phyloP scores from a whole-genome alignment of 306 rosid species.

The Rosa lucieae region DNA sequence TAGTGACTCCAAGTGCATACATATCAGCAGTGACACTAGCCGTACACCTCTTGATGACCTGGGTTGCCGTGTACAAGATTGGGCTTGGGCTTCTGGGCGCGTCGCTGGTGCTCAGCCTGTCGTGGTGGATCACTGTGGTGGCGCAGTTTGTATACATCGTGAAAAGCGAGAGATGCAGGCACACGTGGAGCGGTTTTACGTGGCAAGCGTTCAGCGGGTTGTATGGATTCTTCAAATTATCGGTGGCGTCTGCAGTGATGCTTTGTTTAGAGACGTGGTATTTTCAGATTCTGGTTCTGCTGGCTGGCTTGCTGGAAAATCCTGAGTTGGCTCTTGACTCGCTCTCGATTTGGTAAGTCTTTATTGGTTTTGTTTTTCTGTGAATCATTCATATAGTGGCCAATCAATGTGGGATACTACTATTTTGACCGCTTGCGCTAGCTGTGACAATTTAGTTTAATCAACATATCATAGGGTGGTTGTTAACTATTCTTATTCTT shows the following conservation, averaged over 20 bases:
- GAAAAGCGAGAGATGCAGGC: conserved; percentile 52
- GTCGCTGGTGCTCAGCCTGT: conserved; percentile 60
- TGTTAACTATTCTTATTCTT: background rate
- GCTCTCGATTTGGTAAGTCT: conserved; percentile 58
- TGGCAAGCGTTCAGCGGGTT: conserved; percentile 47
- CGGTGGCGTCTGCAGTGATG: conserved; percentile 75
- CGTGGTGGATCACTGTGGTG: conserved; percentile 79
- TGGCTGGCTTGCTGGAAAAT: conserved; percentile 65
- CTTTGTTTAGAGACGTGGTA: conserved; percentile 77
- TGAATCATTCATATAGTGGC: background rate
- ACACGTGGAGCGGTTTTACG: conserved; percentile 65
- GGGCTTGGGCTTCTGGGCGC: conserved; percentile 71
- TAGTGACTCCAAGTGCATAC: conserved; percentile 66
- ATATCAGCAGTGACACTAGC: conserved; percentile 53
- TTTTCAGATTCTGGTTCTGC: conserved; percentile 68
- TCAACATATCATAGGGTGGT: background rate
- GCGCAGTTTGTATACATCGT: conserved; percentile 63
- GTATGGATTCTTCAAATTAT: conserved; percentile 54
- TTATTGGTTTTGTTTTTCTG: too few species aligned
- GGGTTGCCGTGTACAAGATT: conserved; percentile 53
- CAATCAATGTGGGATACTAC: too few species aligned
- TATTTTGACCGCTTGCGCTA: background rate
- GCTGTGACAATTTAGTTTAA: background rate
- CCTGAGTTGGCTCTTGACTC: conserved; percentile 76
- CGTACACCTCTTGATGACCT: conserved; percentile 49